Percentiles rank a stretch among this genome's conserved stretches.
phyloP scores from a whole-genome alignment of 176 grass and related monocot species.

The Phyllostachys edulis region DNA sequence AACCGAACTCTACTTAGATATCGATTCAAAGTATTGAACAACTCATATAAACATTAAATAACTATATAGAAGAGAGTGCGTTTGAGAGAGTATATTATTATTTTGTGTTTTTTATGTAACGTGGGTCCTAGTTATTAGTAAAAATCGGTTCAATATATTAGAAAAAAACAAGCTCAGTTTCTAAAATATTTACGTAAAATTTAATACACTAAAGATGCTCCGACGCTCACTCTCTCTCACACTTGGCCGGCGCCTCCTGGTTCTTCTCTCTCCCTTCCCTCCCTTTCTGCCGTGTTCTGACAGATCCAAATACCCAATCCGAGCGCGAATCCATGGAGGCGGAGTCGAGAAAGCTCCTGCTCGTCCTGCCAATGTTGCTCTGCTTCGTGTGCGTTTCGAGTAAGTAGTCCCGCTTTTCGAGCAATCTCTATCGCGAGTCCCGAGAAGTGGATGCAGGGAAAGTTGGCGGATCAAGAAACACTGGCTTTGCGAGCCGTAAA shows the following conservation, averaged over 20 bases:
- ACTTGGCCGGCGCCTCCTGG: neutral
- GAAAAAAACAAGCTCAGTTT: too few species aligned
- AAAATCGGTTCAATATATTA: too few species aligned
- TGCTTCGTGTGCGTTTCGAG: slow-evolving; percentile 44
- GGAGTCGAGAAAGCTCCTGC: slow-evolving; percentile 18
- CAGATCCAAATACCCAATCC: slow-evolving; percentile 22
- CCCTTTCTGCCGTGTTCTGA: neutral
- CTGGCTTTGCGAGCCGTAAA: slow-evolving; percentile 23
- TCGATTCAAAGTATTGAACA: too few species aligned
- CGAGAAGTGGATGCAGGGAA: slow-evolving; percentile 1
- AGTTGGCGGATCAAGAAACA: slow-evolving; percentile 18
- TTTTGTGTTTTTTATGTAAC: too few species aligned
- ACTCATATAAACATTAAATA: too few species aligned
- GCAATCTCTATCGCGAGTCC: slow-evolving; percentile 15
- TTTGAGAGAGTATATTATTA: too few species aligned
- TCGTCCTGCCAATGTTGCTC: slow-evolving; percentile 29
- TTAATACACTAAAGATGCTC: too few species aligned
- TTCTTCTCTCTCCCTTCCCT: neutral
- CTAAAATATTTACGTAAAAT: too few species aligned
- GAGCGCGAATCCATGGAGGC: slow-evolving; percentile 16
- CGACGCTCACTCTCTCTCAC: neutral
- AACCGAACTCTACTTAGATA: too few species aligned
- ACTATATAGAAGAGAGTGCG: too few species aligned
- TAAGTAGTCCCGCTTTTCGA: slow-evolving; percentile 29
- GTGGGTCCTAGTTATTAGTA: too few species aligned